Evolutionary conservation across 768 basidiomycete species (phyloP).

Genomic region (Leccinum variicolor): DNA sequence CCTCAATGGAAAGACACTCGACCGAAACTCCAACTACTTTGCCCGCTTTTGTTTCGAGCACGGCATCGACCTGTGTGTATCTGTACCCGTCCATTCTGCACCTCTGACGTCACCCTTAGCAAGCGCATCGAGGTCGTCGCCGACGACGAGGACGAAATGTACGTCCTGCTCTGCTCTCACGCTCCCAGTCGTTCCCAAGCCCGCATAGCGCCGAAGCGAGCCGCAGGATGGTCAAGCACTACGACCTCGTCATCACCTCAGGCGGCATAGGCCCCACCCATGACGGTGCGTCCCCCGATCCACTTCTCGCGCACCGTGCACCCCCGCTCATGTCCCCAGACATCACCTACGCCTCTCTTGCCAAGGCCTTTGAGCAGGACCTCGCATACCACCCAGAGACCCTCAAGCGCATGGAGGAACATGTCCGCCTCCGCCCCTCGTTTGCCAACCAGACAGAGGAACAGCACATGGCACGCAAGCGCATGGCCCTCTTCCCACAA

Average conservation of each 20-base stretch:
- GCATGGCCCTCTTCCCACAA: conserved; percentile 91
- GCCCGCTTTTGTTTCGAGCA: conserved; percentile 88
- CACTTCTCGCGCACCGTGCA: background rate
- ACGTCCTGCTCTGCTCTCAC: background rate
- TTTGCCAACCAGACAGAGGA: conserved; percentile 63
- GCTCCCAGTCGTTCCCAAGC: background rate
- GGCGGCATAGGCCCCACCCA: conserved; percentile 93
- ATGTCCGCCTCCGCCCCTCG: conserved; percentile 55
- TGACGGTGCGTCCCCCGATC: conserved; percentile 52
- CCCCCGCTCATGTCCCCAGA: conserved; percentile 40
- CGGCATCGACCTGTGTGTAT: conserved; percentile 68
- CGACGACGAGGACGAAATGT: conserved; percentile 89
- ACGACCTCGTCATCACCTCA: conserved; percentile 88
- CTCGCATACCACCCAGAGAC: conserved; percentile 79
- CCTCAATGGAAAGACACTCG: conserved; percentile 86
- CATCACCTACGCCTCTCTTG: conserved; percentile 87
- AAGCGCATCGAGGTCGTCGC: conserved; percentile 90
- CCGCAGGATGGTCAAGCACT: conserved; percentile 69
- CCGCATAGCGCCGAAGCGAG: conserved; percentile 74
- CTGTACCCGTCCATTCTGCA: background rate
- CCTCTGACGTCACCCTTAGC: conserved; percentile 34
- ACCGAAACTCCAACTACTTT: conserved; percentile 82
- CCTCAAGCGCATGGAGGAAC: conserved; percentile 63
- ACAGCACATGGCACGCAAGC: conserved; percentile 69
- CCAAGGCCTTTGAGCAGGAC: conserved; percentile 72